Conservation (phyloP, 2,329 filamentous ascomycete species). For the Penicillium sp. region DNA sequence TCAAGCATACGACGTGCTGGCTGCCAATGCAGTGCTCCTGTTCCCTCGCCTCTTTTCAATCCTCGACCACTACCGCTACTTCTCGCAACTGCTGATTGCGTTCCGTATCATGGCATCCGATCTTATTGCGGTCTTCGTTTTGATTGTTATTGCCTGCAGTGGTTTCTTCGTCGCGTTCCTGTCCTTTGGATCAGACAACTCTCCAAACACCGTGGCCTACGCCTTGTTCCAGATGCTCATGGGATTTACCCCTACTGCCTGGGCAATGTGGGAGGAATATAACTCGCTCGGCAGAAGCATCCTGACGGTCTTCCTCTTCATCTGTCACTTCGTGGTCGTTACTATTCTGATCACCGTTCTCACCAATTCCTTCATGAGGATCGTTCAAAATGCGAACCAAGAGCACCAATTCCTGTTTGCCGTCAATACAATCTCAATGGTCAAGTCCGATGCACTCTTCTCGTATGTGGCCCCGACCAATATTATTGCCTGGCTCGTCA, state of each 20-base stretch:
- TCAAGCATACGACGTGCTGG: conserved; percentile 92
- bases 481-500: conserved; percentile 86
- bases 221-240: conserved; percentile 92
- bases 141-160: conserved; percentile 87
- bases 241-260: conserved; percentile 94
- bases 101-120: conserved; percentile 95
- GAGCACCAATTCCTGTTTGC: conserved; percentile 93
- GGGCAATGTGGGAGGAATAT: conserved; percentile 85
- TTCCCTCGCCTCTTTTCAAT: conserved; percentile 91
- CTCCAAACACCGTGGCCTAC: conserved; percentile 79
- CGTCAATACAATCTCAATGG: conserved; percentile 96
- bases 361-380: conserved; percentile 94
- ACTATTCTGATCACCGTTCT: conserved; percentile 95
- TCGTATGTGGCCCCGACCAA: conserved; percentile 92
- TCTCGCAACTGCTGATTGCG: conserved; percentile 90
- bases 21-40: conserved; percentile 85
- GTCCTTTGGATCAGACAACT: conserved; percentile 73
- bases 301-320: conserved; percentile 83
- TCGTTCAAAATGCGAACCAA: conserved; percentile 90
- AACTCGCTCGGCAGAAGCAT: conserved; percentile 78
- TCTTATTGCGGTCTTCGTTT: conserved; percentile 79
- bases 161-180: conserved; percentile 96
- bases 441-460: conserved; percentile 96
- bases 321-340: conserved; percentile 92
- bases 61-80: conserved; percentile 93